Base-by-base conservation (phyloP, 139 green algal species). In the Picochlorum costavermella region DNA sequence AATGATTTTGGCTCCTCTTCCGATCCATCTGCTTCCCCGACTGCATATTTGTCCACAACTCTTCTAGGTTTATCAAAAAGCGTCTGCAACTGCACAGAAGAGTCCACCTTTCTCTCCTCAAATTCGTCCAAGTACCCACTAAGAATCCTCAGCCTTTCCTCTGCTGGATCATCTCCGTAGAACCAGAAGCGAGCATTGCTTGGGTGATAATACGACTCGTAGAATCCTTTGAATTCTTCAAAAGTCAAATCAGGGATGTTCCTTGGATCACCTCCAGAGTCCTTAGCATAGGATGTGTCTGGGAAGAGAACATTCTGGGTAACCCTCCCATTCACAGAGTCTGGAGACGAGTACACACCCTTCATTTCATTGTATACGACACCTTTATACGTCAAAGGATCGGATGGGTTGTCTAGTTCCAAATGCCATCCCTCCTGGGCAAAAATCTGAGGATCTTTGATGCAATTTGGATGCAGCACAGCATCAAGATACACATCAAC, bases 291-390 rank as follows among this genome's bases (percentile, higher is more conserved):
- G 23, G 81, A 90, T 82, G 88, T 95, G 74, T 90, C 72, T 3
- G 88, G 86, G 76, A 94, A 94, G 26, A 95, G 76, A 2, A 72
- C 81, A 64, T 86, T 72, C 85, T 96, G 89, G 36, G 84, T 80
- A 13, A 66, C 55, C 50, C 90, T 79, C 60, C 82, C 89, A 72
- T 92, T 88, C 31, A 95, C 74, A 6, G 65, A 81, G 83, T 99
- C 94, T 23, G 94, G 93, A 28, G 83, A 90, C 17, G 84, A 95
- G 88, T 98, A 99, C 13, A 98, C 94, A 36, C 94, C 94, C 89
- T 99, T 99, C 94, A 99, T 99, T 81, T 99, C 94, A 72, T 99
- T 99, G 85, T 97, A 99, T 60, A 99, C 94, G 57, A 99, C 94
- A 50, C 89, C 92, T 77, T 97, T 97, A 84, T 80, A 91, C 5